Base-by-base conservation (phyloP, 495 filamentous ascomycete species). In the Penicillium macrosclerotiorum region DNA sequence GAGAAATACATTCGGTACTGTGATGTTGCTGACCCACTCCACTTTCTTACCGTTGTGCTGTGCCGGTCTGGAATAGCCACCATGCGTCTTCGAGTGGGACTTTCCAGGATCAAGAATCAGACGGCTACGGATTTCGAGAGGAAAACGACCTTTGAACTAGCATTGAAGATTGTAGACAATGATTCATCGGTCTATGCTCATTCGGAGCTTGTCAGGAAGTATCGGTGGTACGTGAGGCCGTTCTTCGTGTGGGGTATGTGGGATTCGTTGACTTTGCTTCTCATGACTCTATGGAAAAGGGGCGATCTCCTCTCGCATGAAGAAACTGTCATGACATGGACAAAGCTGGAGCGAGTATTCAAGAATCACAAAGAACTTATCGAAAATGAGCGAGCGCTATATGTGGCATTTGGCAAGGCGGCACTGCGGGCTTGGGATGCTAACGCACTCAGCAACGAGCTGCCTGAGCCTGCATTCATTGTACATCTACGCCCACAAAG, bases 21-120 rank as follows among this genome's bases (percentile, higher is more conserved):
- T 52, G 39, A 74, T 57, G 60, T 80, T 67, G 56, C 79, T 67
- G 76, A 81, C 75, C 42, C 84, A 54, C 52, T 84, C 72, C 70
- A 77, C 68, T 60, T 85, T 75, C 63, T 86, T 76, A 64, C 86
- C 77, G 57, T 86, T 80, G 81, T 84, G 41, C 64, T 60, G 13
- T 48, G 46, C 1, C 34, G 56, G 16, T 55, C 53, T 0, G 56
- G 38, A n/a, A 42, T 50, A 6, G 50, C 44, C 9, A 42, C 57
- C 7, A 48, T 63, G 26, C 38, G 60, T 4, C 43, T 63, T 1
- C 47, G 39, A 14, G 17, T 38, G 17, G 34, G 49, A 17, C 37
- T 56, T 3, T 40, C 52, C 8, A 34, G 24, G 17, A 19, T 57
- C 1, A 42, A 20, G 26, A 26, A 57, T 1, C 27, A 53, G 9